Conservation (phyloP, 148 eudicot species). For the Chenopodium suecicum region DNA sequence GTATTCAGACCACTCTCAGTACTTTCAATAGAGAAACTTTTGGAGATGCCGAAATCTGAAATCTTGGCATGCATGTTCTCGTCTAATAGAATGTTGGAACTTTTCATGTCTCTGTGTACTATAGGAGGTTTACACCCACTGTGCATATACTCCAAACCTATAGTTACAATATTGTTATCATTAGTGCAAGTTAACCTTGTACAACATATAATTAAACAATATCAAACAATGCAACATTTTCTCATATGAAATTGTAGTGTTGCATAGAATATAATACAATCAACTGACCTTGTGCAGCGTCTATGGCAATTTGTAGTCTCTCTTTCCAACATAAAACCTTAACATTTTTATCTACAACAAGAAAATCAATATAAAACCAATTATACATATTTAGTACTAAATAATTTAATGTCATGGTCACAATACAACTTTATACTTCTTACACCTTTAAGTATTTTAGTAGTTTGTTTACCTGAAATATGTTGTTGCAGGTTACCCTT, state of each 20-base stretch:
- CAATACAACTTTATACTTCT: too few relatives aligned
- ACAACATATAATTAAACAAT: not conserved
- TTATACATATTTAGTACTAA: too few relatives aligned
- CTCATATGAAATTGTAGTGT: too few relatives aligned
- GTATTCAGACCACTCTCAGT: not conserved
- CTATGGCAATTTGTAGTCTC: constrained; percentile 24
- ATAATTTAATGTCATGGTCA: too few relatives aligned
- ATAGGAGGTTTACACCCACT: constrained; percentile 19
- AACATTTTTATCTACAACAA: not conserved
- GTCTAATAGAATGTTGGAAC: constrained; percentile 13
- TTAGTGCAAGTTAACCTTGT: not conserved
- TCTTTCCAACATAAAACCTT: constrained; percentile 14
- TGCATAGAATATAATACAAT: too few relatives aligned
- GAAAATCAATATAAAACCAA: not conserved
- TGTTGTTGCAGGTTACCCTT: constrained; percentile 18
- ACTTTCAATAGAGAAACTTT: constrained; percentile 1
- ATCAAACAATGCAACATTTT: not conserved
- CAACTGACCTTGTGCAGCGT: constrained; percentile 19
- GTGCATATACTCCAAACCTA: constrained; percentile 15
- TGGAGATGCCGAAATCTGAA: constrained; percentile 18
- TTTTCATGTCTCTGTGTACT: constrained; percentile 17
- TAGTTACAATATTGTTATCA: not conserved
- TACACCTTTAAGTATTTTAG: too few relatives aligned
- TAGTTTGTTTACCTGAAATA: constrained; percentile 12
- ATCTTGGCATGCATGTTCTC: constrained; percentile 13